These are phyloP conservation scores for Serendipita indica DNA, from an alignment of 768 basidiomycete genomes.

Conservation along the genomic window DNA sequence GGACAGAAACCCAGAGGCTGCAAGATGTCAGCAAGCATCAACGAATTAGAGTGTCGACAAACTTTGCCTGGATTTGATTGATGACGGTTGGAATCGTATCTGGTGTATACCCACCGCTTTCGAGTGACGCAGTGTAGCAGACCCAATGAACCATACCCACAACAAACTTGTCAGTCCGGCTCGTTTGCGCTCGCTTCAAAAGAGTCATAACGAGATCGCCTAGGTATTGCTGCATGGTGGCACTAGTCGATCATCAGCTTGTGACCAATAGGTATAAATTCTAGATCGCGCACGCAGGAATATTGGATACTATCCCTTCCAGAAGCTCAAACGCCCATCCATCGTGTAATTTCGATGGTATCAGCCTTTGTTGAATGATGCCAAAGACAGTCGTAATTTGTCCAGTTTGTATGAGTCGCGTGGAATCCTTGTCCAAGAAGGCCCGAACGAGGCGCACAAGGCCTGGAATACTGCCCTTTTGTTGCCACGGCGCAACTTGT, in stretches of 20 bases:
- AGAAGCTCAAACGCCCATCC: slow-evolving; percentile 83
- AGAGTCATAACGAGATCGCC: slow-evolving; percentile 57
- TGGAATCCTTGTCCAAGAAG: slow-evolving; percentile 57
- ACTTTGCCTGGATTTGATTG: slow-evolving; percentile 80
- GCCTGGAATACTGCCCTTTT: slow-evolving; percentile 88
- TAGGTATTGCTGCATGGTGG: slow-evolving; percentile 54
- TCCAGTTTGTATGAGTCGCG: slow-evolving; percentile 48
- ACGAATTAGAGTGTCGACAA: slow-evolving; percentile 16
- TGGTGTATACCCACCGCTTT: slow-evolving; percentile 57
- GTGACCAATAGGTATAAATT: not conserved
- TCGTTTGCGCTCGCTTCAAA: slow-evolving; percentile 71
- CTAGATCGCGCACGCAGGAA: slow-evolving; percentile 50
- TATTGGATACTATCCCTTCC: slow-evolving; percentile 53
- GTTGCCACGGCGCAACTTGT: slow-evolving; percentile 77
- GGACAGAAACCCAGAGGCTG: not conserved
- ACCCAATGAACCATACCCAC: slow-evolving; percentile 72
- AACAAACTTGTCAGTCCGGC: slow-evolving; percentile 78
- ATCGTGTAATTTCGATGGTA: slow-evolving; percentile 79
- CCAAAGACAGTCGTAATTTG: slow-evolving; percentile 71
- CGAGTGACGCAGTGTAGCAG: slow-evolving; percentile 57
- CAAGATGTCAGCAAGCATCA: not conserved
- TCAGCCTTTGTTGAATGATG: slow-evolving; percentile 77
- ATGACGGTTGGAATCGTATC: slow-evolving; percentile 65
- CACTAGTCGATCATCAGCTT: slow-evolving; percentile 19
- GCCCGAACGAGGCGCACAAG: slow-evolving; percentile 78